Evolutionary conservation across 2,329 filamentous ascomycete species (phyloP), one percentile per base, ranked within the genome.

Genomic region (Diaporthe sp.): DNA sequence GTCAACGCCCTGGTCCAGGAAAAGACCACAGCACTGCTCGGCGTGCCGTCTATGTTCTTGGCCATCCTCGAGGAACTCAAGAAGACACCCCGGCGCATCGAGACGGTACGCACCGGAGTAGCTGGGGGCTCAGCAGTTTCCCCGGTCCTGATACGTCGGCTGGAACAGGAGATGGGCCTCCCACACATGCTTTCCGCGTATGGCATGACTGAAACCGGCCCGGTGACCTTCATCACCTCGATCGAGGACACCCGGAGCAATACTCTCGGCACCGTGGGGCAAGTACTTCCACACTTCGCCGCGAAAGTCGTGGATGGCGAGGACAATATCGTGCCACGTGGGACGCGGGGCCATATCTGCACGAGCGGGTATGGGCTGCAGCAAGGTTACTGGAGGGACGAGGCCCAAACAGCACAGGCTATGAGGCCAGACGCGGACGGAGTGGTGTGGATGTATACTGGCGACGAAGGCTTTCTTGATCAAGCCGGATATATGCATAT

Each of bases 361-460:
- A 91, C 93, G 0, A 87, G 87, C 3, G 93, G 93, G 0, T 94
- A 93, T 78, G 84, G 73, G 10, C 73, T 83, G 1, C 78, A 81
- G 89, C 92, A 92, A 77, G 90, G 89, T 42, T 94, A 94, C 79
- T 94, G 90, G 90, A 86, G 83, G 7, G 91, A 93, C 76, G 66
- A 75, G 1, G 76, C 74, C 19, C 79, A 79, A 71, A 83, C 81
- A 1, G 63, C 66, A 19, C 79, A 82, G 55, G 79, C 75, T 4
- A 78, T 82, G 76, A 74, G 65, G 22, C 44, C 39, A 30, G 80
- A 82, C 50, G 69, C 79, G 76, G 76, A 84, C 87, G 88, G 88
- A 0, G 88, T 77, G 1, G 15, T 17, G 70, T 90, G 88, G 88
- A 80, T 91, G 75, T 84, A 86, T 71, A 89, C 88, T 0, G 88